These are phyloP conservation scores for Lentinula lateritia DNA, from an alignment of 768 basidiomycete genomes.

Conservation along the genomic window DNA sequence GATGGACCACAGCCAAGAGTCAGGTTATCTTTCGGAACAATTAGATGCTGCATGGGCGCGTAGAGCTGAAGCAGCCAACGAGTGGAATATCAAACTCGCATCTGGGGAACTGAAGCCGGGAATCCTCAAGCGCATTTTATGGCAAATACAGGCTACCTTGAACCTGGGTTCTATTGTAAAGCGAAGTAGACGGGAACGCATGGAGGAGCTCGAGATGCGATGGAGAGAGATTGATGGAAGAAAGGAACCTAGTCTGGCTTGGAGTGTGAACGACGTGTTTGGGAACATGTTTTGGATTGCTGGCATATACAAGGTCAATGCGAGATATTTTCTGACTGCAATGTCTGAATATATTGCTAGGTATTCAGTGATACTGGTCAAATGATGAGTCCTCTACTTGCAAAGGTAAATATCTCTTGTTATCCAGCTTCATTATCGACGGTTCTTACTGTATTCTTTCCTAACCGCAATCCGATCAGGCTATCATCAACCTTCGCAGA, in stretches of 20 bases:
- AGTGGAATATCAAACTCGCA: conserved; percentile 50
- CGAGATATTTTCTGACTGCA: neutral
- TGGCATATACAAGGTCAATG: conserved; percentile 50
- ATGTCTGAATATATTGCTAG: conserved; percentile 19
- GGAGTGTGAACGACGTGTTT: conserved; percentile 58
- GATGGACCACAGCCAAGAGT: conserved; percentile 45
- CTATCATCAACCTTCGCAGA: conserved; percentile 58
- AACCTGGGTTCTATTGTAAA: conserved; percentile 7
- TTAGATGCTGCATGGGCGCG: conserved; percentile 52
- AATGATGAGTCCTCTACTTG: conserved; percentile 57
- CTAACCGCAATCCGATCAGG: conserved; percentile 20
- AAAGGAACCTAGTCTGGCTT: conserved; percentile 46
- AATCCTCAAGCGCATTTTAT: conserved; percentile 29
- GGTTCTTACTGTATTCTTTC: neutral
- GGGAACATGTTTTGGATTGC: conserved; percentile 58
- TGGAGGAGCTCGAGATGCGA: conserved; percentile 25
- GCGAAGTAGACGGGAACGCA: conserved; percentile 20
- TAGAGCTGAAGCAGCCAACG: conserved; percentile 40
- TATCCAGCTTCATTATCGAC: neutral
- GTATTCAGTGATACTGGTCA: conserved; percentile 57
- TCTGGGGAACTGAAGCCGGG: conserved; percentile 39
- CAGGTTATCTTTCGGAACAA: conserved; percentile 41
- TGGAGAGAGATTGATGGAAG: conserved; percentile 43
- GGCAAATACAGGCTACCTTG: conserved; percentile 29
- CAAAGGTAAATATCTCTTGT: conserved; percentile 34